Conservation (phyloP, 2,329 filamentous ascomycete genomes). For the Trichoderma brevicompactum region DNA sequence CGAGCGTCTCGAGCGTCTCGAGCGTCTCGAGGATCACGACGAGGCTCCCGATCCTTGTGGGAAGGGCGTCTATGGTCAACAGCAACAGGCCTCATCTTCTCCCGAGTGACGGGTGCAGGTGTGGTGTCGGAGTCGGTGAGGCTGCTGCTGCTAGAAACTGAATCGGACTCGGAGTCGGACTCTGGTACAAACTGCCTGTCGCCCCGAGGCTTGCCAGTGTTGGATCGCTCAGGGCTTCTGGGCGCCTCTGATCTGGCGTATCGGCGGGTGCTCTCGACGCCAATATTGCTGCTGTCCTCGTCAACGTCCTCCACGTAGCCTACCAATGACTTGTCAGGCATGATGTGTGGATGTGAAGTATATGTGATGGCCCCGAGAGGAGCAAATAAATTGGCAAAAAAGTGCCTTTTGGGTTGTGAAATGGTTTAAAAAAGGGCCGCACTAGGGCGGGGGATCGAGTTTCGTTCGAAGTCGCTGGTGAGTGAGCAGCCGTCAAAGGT, state of each 20-base stretch:
- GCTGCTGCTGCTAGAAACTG: slow-evolving; percentile 37
- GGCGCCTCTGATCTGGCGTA: slow-evolving; percentile 56
- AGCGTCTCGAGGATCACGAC: slow-evolving; percentile 30
- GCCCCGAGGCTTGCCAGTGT: slow-evolving; percentile 55
- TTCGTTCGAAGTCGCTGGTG: slow-evolving; percentile 23
- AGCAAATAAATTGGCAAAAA: slow-evolving; percentile 27
- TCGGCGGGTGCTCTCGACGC: slow-evolving; percentile 45
- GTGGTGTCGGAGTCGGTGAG: slow-evolving; percentile 52
- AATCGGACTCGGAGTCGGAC: slow-evolving; percentile 46
- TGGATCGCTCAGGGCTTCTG: slow-evolving; percentile 53
- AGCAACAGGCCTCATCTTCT: slow-evolving; percentile 37
- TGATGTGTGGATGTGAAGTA: slow-evolving; percentile 34
- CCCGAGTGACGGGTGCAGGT: slow-evolving; percentile 43
- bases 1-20: neutral
- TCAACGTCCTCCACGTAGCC: slow-evolving; percentile 58
- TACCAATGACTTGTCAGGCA: slow-evolving; percentile 38
- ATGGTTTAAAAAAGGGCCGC: slow-evolving; percentile 37
- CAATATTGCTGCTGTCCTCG: slow-evolving; percentile 52
- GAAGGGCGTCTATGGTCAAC: slow-evolving; percentile 35
- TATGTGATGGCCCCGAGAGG: slow-evolving; percentile 31
- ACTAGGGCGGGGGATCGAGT: slow-evolving; percentile 36
- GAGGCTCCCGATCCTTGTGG: slow-evolving; percentile 36
- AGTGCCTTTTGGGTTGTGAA: slow-evolving; percentile 1
- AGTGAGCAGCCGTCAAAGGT: slow-evolving; percentile 23
- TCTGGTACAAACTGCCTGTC: slow-evolving; percentile 41